Evolutionary conservation across 75 land plant species (phyloP).

Genomic region (Cryptomeria japonica): DNA sequence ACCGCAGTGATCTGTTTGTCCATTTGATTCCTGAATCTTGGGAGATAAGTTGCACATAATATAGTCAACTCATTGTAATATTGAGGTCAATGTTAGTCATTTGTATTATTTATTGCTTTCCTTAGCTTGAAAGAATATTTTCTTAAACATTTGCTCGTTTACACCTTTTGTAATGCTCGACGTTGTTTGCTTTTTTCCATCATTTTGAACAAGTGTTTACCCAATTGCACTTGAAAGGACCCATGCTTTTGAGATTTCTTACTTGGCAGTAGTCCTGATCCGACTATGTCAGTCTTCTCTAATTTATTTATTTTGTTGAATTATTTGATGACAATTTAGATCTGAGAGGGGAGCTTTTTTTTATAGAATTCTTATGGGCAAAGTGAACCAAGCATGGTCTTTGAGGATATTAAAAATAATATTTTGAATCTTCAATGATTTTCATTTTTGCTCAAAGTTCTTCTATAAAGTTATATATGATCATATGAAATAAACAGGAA

Average conservation of each 20-base stretch:
- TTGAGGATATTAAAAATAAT: not conserved
- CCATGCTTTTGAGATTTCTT: not conserved
- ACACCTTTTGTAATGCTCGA: not conserved
- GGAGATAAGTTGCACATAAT: not conserved
- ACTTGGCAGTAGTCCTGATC: no score
- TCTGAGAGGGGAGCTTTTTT: not conserved
- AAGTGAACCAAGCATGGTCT: not conserved
- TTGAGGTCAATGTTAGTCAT: not conserved
- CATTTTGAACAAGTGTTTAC: not conserved
- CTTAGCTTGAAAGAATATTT: not conserved
- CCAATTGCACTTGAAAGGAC: not conserved
- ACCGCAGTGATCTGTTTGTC: not conserved
- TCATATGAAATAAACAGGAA: not conserved
- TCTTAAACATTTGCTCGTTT: not conserved
- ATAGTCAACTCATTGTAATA: not conserved
- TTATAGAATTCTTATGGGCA: not conserved
- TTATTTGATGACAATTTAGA: not conserved
- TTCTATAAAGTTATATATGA: not conserved
- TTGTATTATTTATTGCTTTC: not conserved
- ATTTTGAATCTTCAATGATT: not conserved
- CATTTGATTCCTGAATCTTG: not conserved
- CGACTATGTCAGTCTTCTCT: not conserved
- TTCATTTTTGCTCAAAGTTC: not conserved
- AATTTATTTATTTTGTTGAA: not conserved
- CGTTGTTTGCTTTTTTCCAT: not conserved